Conservation (phyloP, 1,139 yeast genomes). For the Sugiyamaella xylanicola region DNA sequence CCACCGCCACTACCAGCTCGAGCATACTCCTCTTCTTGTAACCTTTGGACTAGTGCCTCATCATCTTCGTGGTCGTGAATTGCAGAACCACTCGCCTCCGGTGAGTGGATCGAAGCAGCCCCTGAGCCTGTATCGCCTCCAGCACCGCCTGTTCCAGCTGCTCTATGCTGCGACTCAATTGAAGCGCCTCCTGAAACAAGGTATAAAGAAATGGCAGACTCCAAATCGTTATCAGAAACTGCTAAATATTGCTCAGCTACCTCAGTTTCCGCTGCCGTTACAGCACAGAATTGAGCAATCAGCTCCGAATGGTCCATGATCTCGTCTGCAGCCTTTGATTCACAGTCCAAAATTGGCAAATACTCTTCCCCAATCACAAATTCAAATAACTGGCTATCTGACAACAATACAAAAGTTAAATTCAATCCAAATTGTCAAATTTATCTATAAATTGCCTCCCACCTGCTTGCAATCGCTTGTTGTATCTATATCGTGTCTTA, state of each 20-base stretch:
- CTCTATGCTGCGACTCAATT: conserved; percentile 40
- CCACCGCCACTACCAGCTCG: conserved; percentile 44
- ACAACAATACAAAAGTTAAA: too few species aligned
- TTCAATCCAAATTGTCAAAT: too few species aligned
- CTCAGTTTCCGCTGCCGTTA: conserved; percentile 74
- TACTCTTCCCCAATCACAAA: too few species aligned
- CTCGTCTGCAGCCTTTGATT: too few species aligned
- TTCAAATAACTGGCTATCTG: too few species aligned
- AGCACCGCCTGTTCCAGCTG: conserved; percentile 44
- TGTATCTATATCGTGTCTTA: too few species aligned
- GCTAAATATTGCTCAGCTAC: conserved; percentile 79
- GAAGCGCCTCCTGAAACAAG: conserved; percentile 69
- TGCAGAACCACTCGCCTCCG: conserved; percentile 49
- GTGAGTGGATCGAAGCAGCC: conserved; percentile 44
- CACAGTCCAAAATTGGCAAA: too few species aligned
- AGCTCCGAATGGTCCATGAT: conserved; percentile 44
- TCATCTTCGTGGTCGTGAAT: conserved; percentile 14
- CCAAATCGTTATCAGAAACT: conserved; percentile 76
- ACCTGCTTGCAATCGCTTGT: too few species aligned
- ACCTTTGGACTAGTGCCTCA: conserved; percentile 17
- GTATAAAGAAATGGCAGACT: conserved; percentile 85
- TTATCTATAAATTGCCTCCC: too few species aligned
- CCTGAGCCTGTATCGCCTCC: conserved; percentile 59
- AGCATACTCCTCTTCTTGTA: conserved; percentile 20
- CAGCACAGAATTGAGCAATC: conserved; percentile 75